phyloP scores from a whole-genome alignment of 106 monocot species.

The Allium sativum region DNA sequence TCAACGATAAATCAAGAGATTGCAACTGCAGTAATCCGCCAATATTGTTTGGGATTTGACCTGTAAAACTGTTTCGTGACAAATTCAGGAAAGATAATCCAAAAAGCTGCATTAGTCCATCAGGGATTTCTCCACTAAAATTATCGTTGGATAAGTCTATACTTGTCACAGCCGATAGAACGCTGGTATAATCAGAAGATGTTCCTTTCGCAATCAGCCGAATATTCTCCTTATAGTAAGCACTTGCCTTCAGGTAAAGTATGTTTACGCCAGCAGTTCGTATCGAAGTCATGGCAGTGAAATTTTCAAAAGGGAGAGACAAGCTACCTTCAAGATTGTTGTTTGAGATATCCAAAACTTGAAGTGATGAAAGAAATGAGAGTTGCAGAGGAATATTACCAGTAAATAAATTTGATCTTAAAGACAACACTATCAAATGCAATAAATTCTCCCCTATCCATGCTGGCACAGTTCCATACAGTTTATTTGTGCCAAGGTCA shows the following conservation, averaged over 20 bases:
- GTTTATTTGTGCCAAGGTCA: constrained; percentile 12
- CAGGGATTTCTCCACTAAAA: constrained; percentile 1
- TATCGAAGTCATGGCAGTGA: background rate
- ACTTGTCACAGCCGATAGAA: constrained; percentile 2
- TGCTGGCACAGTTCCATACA: constrained; percentile 2
- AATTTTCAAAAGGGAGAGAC: background rate
- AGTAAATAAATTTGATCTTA: constrained; percentile 7
- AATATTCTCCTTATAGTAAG: background rate
- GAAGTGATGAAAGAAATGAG: constrained; percentile 5
- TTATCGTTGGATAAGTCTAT: constrained; percentile 4
- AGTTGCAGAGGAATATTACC: constrained; percentile 5
- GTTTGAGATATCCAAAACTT: constrained; percentile 9
- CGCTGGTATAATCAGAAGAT: background rate
- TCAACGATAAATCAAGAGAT: constrained; percentile 5
- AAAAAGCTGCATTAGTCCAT: background rate
- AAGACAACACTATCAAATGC: background rate
- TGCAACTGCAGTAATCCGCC: background rate
- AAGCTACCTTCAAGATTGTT: constrained; percentile 5
- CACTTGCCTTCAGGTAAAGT: background rate
- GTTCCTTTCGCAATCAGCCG: background rate
- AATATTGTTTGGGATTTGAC: background rate
- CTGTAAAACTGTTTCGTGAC: constrained; percentile 3
- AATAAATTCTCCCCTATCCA: constrained; percentile 7
- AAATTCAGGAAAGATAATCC: constrained; percentile 2
- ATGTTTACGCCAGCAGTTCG: background rate